These are phyloP conservation scores for Candida manassasensis DNA, from an alignment of 805 yeast species.

Conservation along the genomic window DNA sequence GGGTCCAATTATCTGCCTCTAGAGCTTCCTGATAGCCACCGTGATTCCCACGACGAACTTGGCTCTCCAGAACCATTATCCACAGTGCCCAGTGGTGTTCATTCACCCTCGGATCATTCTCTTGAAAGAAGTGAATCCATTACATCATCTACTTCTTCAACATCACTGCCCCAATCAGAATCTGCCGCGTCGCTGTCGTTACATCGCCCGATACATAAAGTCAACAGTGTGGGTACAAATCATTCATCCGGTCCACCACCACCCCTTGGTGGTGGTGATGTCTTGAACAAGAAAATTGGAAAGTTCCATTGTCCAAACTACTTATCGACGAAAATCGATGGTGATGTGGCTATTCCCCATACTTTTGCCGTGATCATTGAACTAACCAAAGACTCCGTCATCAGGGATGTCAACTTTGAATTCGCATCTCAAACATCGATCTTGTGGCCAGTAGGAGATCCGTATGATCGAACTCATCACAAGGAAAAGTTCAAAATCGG, in stretches of 20 bases:
- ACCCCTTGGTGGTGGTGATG: slow-evolving; percentile 4
- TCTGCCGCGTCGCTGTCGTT: neutral
- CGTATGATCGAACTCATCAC: slow-evolving; percentile 38
- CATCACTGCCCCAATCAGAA: neutral
- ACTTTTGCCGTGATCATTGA: slow-evolving; percentile 50
- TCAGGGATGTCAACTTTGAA: slow-evolving; percentile 37
- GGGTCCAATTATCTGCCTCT: slow-evolving; percentile 23
- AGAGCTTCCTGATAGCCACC: slow-evolving; percentile 9
- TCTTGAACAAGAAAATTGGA: slow-evolving; percentile 18
- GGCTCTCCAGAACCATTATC: neutral
- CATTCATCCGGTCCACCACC: slow-evolving; percentile 7
- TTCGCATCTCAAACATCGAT: slow-evolving; percentile 41
- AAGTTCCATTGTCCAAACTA: slow-evolving; percentile 32
- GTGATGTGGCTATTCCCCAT: slow-evolving; percentile 43
- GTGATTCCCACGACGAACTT: slow-evolving; percentile 2
- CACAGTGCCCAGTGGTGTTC: neutral
- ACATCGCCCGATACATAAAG: slow-evolving; percentile 28
- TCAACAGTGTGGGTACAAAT: slow-evolving; percentile 37
- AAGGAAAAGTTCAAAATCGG: slow-evolving; percentile 50
- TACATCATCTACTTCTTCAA: slow-evolving; percentile 1
- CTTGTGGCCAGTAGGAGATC: slow-evolving; percentile 53
- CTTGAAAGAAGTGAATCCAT: neutral
- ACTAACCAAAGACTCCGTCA: slow-evolving; percentile 33
- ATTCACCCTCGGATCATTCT: neutral
- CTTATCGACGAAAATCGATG: slow-evolving; percentile 31